Evolutionary conservation across 2,329 filamentous ascomycete genomes (phyloP).

Genomic region (Ophiostoma australiae): DNA sequence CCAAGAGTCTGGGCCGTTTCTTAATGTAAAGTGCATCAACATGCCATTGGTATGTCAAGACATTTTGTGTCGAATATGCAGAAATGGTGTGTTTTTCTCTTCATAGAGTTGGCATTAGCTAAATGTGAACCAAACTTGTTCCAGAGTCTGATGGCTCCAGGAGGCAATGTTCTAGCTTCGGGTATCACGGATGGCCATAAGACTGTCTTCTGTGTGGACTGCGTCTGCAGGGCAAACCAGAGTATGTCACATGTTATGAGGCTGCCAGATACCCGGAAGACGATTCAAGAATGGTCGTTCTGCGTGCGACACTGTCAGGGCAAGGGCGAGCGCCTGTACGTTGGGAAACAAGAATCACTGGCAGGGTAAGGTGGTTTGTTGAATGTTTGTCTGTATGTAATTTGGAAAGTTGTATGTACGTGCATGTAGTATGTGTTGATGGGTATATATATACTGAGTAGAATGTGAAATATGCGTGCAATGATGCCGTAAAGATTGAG

Average conservation of each 20-base stretch:
- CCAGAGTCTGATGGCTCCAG: neutral
- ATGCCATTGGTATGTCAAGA: neutral
- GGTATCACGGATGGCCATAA: neutral
- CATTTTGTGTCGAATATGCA: neutral
- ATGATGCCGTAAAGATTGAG: neutral
- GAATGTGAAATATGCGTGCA: neutral
- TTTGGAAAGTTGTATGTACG: neutral
- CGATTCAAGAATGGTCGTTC: neutral
- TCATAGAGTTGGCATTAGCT: neutral
- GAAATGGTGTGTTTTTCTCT: neutral
- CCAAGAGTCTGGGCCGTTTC: slow-evolving; percentile 9
- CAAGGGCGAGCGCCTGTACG: neutral
- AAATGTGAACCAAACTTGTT: neutral
- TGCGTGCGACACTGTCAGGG: neutral
- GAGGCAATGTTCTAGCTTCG: neutral
- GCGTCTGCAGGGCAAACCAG: neutral
- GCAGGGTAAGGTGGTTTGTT: neutral
- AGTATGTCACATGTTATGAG: neutral
- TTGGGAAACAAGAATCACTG: neutral
- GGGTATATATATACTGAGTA: slow-evolving; percentile 1
- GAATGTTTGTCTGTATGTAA: neutral
- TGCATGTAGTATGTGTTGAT: neutral
- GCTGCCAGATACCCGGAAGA: neutral
- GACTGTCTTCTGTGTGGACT: neutral
- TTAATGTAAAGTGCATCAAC: neutral